phyloP scores from a whole-genome alignment of 352 stramenopile genomes.

The Phytophthora fragariae region DNA sequence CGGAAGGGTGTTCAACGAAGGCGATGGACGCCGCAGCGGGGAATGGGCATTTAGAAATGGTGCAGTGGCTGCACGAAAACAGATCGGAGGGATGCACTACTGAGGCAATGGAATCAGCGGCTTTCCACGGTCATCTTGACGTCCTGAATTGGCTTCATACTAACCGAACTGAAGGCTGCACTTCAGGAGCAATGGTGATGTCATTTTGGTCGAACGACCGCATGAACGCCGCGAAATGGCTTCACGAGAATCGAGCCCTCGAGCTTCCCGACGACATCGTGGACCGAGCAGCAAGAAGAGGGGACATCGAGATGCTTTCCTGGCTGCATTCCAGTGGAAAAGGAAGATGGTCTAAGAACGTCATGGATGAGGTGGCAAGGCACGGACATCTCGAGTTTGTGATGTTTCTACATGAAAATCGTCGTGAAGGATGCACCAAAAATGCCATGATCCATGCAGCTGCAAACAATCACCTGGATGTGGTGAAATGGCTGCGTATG shows the following conservation, averaged over 20 bases:
- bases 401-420: conserved; percentile 25
- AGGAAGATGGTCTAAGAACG: conserved; percentile 12
- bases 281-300: neutral
- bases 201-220: neutral
- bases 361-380: conserved; percentile 21
- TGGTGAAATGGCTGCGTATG: conserved; percentile 13
- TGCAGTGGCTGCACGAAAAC: conserved; percentile 23
- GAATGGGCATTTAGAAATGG: conserved; percentile 14
- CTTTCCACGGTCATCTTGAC: neutral
- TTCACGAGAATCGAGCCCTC: conserved; percentile 9
- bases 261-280: conserved; percentile 5
- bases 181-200: neutral
- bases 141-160: conserved; percentile 14
- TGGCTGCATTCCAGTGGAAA: conserved; percentile 28
- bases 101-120: neutral
- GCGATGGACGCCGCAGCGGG: conserved; percentile 11
- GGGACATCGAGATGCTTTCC: conserved; percentile 13
- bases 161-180: conserved; percentile 17
- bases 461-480: conserved; percentile 5
- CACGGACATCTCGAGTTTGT: conserved; percentile 23
- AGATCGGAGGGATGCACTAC: conserved; percentile 5
- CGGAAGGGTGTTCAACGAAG: conserved; percentile 2
- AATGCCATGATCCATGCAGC: conserved; percentile 13
- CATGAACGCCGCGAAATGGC: conserved; percentile 9
- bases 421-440: conserved; percentile 12